phyloP scores from a whole-genome alignment of 495 filamentous ascomycete genomes.

The Sabuloglossum arenarium region DNA sequence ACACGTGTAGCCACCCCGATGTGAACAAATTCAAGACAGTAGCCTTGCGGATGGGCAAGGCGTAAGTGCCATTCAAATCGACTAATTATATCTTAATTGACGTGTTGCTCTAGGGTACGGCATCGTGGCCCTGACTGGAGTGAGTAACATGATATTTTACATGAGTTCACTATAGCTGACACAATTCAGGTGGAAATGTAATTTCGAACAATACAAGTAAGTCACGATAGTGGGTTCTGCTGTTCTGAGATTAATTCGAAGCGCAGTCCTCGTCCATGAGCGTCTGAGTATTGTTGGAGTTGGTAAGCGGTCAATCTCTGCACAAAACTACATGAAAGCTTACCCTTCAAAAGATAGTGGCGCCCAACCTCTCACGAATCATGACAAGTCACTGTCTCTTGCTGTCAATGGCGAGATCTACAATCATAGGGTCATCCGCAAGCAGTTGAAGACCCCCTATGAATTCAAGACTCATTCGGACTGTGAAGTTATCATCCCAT shows the following conservation, averaged over 20 bases:
- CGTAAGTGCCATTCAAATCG: slow-evolving; percentile 33
- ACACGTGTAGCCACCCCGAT: slow-evolving; percentile 57
- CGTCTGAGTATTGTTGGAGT: slow-evolving; percentile 94
- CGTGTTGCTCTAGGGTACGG: slow-evolving; percentile 39
- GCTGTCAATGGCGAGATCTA: slow-evolving; percentile 99
- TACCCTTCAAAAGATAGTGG: slow-evolving; percentile 47
- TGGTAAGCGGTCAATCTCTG: slow-evolving; percentile 32
- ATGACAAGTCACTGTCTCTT: slow-evolving; percentile 67
- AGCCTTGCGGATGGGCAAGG: slow-evolving; percentile 86
- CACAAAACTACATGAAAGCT: slow-evolving; percentile 4
- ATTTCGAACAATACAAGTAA: slow-evolving; percentile 77
- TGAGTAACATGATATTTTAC: slow-evolving; percentile 25
- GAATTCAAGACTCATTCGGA: slow-evolving; percentile 96
- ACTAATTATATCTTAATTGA: background rate
- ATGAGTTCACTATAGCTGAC: slow-evolving; percentile 9
- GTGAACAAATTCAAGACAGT: slow-evolving; percentile 93
- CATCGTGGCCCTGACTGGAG: slow-evolving; percentile 99
- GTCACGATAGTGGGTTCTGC: slow-evolving; percentile 8
- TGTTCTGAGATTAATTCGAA: background rate
- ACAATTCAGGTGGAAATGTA: slow-evolving; percentile 59
- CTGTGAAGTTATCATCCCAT: slow-evolving; percentile 91
- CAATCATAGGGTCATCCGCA: slow-evolving; percentile 88
- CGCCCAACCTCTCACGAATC: slow-evolving; percentile 84
- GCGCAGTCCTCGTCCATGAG: slow-evolving; percentile 82
- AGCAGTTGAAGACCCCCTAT: slow-evolving; percentile 56